A percentile compares a stretch with the other conserved stretches of the same genome.
Conservation (phyloP, 2,329 filamentous ascomycete genomes). For the Hypocrella siamensis region DNA sequence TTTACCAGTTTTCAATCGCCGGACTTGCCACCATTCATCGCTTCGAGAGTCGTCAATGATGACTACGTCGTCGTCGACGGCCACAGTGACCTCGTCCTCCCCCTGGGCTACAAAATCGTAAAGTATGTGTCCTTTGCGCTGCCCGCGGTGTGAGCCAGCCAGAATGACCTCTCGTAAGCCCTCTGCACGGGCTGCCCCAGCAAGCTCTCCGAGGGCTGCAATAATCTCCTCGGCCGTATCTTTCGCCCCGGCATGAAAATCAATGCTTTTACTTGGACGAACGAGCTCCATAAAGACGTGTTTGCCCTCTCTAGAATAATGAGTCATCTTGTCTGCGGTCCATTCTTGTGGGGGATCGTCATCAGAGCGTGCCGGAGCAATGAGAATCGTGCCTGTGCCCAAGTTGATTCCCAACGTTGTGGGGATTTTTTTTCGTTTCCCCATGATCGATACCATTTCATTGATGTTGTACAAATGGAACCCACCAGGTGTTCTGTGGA, state of each 20-base stretch:
- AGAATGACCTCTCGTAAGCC: constrained; percentile 73
- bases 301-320: constrained; percentile 95
- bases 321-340: constrained; percentile 88
- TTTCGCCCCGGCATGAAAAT: constrained; percentile 94
- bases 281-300: constrained; percentile 94
- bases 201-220: constrained; percentile 70
- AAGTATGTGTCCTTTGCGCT: constrained; percentile 73
- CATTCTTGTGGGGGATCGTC: constrained; percentile 84
- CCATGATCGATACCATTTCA: constrained; percentile 94
- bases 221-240: constrained; percentile 94
- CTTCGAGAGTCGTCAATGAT: constrained; percentile 82
- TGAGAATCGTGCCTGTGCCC: constrained; percentile 73
- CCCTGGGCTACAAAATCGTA: constrained; percentile 97
- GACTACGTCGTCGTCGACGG: constrained; percentile 76
- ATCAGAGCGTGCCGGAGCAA: constrained; percentile 69
- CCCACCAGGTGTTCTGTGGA: constrained; percentile 50
- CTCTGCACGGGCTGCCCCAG: constrained; percentile 72
- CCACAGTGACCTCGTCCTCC: constrained; percentile 90
- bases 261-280: constrained; percentile 80
- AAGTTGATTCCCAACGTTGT: constrained; percentile 93
- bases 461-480: constrained; percentile 96
- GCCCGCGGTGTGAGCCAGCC: constrained; percentile 52
- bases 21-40: constrained; percentile 97
- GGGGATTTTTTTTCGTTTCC: constrained; percentile 95
- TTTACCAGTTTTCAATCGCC: constrained; percentile 76